Conservation (phyloP, 306 rosid genomes). For the Abrus precatorius region DNA sequence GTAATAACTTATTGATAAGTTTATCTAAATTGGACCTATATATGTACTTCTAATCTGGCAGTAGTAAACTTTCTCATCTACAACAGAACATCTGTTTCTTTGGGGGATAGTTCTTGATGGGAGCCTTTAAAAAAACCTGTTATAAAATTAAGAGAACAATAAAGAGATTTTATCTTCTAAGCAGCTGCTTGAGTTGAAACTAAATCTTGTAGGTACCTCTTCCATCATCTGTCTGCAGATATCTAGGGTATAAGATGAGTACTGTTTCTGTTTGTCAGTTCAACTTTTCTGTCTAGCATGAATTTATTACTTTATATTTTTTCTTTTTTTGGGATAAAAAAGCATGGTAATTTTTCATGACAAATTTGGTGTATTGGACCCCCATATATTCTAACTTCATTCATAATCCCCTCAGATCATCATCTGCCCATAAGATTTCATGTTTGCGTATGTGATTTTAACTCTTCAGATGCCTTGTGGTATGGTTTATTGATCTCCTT, state of each 20-base stretch:
- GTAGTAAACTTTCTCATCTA: background rate
- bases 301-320: background rate
- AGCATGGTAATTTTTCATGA: background rate
- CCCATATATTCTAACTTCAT: background rate
- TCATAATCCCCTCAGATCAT: background rate
- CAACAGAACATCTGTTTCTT: slow-evolving; percentile 16
- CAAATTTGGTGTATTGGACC: background rate
- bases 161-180: background rate
- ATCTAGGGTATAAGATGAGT: background rate
- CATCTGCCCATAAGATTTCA: background rate
- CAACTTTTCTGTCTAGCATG: background rate
- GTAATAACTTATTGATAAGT: too few species aligned
- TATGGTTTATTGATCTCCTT: slow-evolving; percentile 18
- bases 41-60: background rate
- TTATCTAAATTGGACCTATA: too few species aligned
- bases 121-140: background rate
- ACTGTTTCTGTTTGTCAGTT: background rate
- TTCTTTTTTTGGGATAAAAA: background rate
- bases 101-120: background rate
- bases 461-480: slow-evolving; percentile 9
- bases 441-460: slow-evolving; percentile 33
- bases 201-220: too few species aligned
- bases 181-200: background rate
- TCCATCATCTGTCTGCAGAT: background rate
- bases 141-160: background rate